Evolutionary conservation across 2,329 filamentous ascomycete genomes (phyloP), one percentile per base, ranked within the genome.

Genomic region (Aspergillus japonicus): DNA sequence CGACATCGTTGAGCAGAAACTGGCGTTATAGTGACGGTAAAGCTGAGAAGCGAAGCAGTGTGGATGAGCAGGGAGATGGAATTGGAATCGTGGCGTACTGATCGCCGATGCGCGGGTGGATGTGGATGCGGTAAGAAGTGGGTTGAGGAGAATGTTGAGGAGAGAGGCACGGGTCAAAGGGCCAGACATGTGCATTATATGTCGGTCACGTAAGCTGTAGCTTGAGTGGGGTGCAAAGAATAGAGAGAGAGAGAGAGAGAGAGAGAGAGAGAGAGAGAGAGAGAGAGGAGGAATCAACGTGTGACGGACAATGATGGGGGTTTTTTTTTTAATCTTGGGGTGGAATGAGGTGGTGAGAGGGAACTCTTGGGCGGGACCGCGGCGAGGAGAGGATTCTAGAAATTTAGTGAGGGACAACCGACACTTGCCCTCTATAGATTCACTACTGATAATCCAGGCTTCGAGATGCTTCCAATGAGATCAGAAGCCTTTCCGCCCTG

Each of bases 121-220:
- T 31, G 26, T 33, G 42, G 53, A 50, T 19, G 60, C 51, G 12
- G 69, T 53, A 5, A 62, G 24, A 39, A 63, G 52, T n/a, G 60
- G 64, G 47, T 52, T 68, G 26, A 59, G 23, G 62, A 68, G 48
- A 68, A 61, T 60, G 54, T 67, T 66, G 52, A 74, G 60, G 55
- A 73, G 62, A 26, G 70, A 69, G 44, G 67, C 64, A 58, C 69
- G 71, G 56, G 67, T 70, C 47, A 66, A 10, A 47, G 65, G 66
- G 57, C 64, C 64, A 50, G 69, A 69, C 53, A 69, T 65, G 58
- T 68, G 69, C 71, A 74, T 73, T 47, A 56, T 62, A 61, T 61
- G n/a, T 47, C 56, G 47, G 35, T 21, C 44, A 16, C 19, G 7
- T 50, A 19, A 16, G 31, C 23, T 6, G 51, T 39, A 33, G 21